Percentiles rank a stretch among this genome's conserved stretches.
These are phyloP conservation scores for Fusarium udum DNA, from an alignment of 2,329 filamentous ascomycete species.

Conservation along the genomic window DNA sequence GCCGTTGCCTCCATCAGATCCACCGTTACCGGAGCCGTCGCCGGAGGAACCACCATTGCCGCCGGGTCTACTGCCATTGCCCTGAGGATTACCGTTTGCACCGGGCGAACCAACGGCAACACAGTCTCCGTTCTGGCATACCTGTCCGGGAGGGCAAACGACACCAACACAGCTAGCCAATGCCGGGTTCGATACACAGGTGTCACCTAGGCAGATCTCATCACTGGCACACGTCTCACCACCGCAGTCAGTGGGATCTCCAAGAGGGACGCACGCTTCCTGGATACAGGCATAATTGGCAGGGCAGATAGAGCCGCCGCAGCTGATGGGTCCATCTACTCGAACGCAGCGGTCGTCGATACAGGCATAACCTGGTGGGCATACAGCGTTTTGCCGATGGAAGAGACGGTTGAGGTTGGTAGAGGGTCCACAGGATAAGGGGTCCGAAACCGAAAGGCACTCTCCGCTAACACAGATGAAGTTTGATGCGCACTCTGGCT, in stretches of 20 bases:
- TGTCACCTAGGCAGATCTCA: constrained; percentile 19
- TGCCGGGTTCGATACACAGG: constrained; percentile 1
- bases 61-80: neutral
- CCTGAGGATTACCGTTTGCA: neutral
- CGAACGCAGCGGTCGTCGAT: constrained; percentile 16
- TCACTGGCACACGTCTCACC: neutral
- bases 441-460: constrained; percentile 6
- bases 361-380: constrained; percentile 14
- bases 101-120: neutral
- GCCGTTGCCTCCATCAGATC: neutral
- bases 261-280: constrained; percentile 12
- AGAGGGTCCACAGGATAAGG: constrained; percentile 3
- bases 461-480: constrained; percentile 9
- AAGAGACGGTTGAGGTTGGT: neutral
- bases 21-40: neutral
- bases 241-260: constrained; percentile 15
- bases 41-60: neutral
- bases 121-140: constrained; percentile 10
- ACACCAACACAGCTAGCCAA: neutral
- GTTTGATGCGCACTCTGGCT: neutral
- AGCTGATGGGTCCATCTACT: constrained; percentile 3
- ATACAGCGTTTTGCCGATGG: constrained; percentile 11
- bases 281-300: constrained; percentile 19
- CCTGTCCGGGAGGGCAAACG: neutral
- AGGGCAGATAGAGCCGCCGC: constrained; percentile 9